Percentiles rank a stretch among this genome's conserved stretches.
Evolutionary conservation across 345 rosid species (phyloP).

Genomic region (Mercurialis annua): DNA sequence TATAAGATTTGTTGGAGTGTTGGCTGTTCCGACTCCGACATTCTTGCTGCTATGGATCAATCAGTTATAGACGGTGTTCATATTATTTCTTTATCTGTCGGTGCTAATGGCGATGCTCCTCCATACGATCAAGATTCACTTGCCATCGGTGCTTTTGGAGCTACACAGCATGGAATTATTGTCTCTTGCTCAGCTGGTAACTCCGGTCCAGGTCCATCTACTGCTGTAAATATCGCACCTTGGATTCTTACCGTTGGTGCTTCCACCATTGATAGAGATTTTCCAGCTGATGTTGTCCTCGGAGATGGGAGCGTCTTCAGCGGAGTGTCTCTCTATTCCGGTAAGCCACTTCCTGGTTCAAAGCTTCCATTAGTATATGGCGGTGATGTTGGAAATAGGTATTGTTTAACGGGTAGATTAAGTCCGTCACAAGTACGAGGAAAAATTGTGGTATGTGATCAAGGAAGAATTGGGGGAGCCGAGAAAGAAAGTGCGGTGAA

Average conservation of each 20-base stretch:
- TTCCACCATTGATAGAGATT: constrained; percentile 80
- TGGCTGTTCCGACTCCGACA: constrained; percentile 87
- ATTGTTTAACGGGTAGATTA: constrained; percentile 23
- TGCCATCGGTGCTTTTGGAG: constrained; percentile 79
- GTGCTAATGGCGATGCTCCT: constrained; percentile 69
- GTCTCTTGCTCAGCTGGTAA: constrained; percentile 94
- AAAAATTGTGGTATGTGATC: constrained; percentile 33
- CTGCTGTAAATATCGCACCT: constrained; percentile 84
- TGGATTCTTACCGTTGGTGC: constrained; percentile 93
- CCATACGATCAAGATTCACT: constrained; percentile 67
- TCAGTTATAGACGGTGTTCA: constrained; percentile 78
- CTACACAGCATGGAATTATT: constrained; percentile 52
- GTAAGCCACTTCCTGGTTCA: constrained; percentile 35
- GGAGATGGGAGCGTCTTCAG: constrained; percentile 51
- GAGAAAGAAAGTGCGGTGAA: constrained; percentile 31
- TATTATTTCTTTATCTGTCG: constrained; percentile 82
- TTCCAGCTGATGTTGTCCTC: constrained; percentile 68
- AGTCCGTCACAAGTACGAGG: constrained; percentile 20
- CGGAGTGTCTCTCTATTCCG: constrained; percentile 75
- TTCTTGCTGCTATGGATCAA: constrained; percentile 91
- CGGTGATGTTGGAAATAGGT: constrained; percentile 56
- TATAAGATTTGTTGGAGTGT: constrained; percentile 81
- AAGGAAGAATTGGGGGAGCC: constrained; percentile 28
- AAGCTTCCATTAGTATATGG: constrained; percentile 58
- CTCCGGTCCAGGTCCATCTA: constrained; percentile 69